Percentiles rank a stretch among this genome's conserved stretches.
Evolutionary conservation across 495 filamentous ascomycete genomes (phyloP).

Genomic region (Ascobolus immersus): DNA sequence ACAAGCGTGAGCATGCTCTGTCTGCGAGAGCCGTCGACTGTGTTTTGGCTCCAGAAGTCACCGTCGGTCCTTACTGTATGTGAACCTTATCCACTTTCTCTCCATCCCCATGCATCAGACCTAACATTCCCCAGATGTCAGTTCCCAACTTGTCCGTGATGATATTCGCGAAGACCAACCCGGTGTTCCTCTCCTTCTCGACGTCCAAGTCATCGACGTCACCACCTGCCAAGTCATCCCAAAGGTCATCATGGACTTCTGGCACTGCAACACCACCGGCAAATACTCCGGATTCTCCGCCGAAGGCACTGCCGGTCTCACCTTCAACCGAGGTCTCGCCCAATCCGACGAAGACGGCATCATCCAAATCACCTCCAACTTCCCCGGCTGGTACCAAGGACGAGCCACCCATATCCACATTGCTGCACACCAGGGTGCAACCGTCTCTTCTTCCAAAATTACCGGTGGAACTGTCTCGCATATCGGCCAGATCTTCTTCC

Average conservation of each 20-base stretch:
- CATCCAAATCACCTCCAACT: slow-evolving; percentile 28
- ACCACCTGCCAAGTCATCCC: slow-evolving; percentile 12
- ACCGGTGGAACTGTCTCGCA: slow-evolving; percentile 27
- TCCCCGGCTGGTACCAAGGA: slow-evolving; percentile 34
- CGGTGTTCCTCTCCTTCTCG: slow-evolving; percentile 11
- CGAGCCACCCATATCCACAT: slow-evolving; percentile 35
- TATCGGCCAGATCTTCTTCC: slow-evolving; percentile 39
- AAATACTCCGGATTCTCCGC: slow-evolving; percentile 11
- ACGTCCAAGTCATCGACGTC: slow-evolving; percentile 13
- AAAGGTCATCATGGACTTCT: slow-evolving; percentile 12
- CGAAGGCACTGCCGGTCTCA: slow-evolving; percentile 18
- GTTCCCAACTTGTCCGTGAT: slow-evolving; percentile 22
- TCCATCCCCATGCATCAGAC: background rate
- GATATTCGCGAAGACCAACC: slow-evolving; percentile 30
- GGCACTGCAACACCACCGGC: slow-evolving; percentile 14
- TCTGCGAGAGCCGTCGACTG: no score
- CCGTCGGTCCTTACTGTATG: slow-evolving; percentile 22
- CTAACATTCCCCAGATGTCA: slow-evolving; percentile 2
- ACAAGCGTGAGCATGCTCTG: no score
- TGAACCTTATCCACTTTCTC: slow-evolving; percentile 12
- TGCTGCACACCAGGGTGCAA: slow-evolving; percentile 24
- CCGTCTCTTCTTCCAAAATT: slow-evolving; percentile 25
- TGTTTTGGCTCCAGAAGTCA: slow-evolving; percentile 19
- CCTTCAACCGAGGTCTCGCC: slow-evolving; percentile 27
- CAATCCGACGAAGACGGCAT: slow-evolving; percentile 29